Conservation (phyloP, 495 filamentous ascomycete genomes). For the Hypomontagnella submonticulosa region DNA sequence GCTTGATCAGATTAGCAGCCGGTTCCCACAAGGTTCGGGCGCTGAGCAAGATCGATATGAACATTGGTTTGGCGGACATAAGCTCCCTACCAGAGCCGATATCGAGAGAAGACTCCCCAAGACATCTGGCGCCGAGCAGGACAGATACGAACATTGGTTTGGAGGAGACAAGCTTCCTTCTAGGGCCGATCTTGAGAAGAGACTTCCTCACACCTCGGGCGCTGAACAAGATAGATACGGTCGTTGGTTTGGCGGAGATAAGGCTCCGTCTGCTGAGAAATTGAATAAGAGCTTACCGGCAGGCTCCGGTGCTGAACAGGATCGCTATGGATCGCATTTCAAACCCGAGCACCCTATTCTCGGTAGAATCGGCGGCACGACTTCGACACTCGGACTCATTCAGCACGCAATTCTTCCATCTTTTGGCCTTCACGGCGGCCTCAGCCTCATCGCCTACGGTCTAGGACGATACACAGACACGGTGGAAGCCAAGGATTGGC, state of each 20-base stretch:
- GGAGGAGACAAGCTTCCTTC: constrained; percentile 38
- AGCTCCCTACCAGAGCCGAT: constrained; percentile 32
- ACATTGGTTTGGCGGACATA: constrained; percentile 34
- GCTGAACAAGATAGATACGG: constrained; percentile 41
- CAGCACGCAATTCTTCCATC: constrained; percentile 37
- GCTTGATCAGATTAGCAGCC: constrained; percentile 12
- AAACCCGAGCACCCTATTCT: not conserved
- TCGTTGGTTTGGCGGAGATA: constrained; percentile 31
- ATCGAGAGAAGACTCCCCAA: constrained; percentile 33
- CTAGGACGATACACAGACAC: constrained; percentile 59
- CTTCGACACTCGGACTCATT: constrained; percentile 33
- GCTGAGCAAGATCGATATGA: constrained; percentile 39
- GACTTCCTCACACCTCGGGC: constrained; percentile 27
- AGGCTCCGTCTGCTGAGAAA: constrained; percentile 5
- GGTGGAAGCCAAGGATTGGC: constrained; percentile 67
- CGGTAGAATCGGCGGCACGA: constrained; percentile 19
- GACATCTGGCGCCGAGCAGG: constrained; percentile 39
- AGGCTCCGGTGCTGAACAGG: constrained; percentile 33
- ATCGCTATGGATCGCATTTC: constrained; percentile 34
- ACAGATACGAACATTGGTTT: constrained; percentile 43
- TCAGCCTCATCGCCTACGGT: constrained; percentile 56
- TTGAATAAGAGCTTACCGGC: constrained; percentile 23
- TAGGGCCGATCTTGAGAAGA: constrained; percentile 34
- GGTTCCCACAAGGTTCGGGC: constrained; percentile 15
- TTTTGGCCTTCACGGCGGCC: constrained; percentile 31